Base-by-base conservation (phyloP, 2,329 filamentous ascomycete species). In the Pseudogymnoascus sp. region DNA sequence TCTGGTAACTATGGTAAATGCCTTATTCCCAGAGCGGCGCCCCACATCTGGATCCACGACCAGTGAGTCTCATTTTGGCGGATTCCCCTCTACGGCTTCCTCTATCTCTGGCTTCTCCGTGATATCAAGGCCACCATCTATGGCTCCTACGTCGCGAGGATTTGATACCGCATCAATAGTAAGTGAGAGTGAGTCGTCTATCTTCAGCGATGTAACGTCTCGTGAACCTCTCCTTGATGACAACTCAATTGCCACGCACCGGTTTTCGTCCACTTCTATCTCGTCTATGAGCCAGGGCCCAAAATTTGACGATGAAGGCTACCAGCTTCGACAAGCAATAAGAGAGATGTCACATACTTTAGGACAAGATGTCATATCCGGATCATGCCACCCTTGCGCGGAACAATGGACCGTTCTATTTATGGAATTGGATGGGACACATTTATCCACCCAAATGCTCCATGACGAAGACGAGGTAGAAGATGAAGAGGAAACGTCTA, bases 401-500 rank as follows among this genome's bases (percentile, higher is more conserved):
- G 91, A 95, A 74, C 81, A 87, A 62, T 96, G 91, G 91, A 84
- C 89, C 4, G 87, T 94, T 5, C 77, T 95, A 7, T 93, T 92
- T 69, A 84, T 95, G 62, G 89, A 89, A 0, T 76, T 84, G 0
- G 86, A 92, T 72, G 90, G 90, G 33, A 86, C 84, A 69, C 80
- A 80, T 60, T 77, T 95, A 41, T 87, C 86, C 6, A 82, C 86
- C 2, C 82, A 87, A 51, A 90, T 91, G 87, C 85, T 81, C 38
- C 91, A 89, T 73, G 90, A 85, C 64, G 81, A 82, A 1, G 84
- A 88, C 64, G 83, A 87, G 51, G 84, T 89, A 38, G 74, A 79
- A 2, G 86, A 88, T 31, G 81, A 83, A 33, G 86, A 85, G 35
- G 86, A 90, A 13, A 86, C 82, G 10, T 83, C 81, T 4, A 83